Conservation (phyloP, 2,329 filamentous ascomycete species). For the Penicillium italicum region DNA sequence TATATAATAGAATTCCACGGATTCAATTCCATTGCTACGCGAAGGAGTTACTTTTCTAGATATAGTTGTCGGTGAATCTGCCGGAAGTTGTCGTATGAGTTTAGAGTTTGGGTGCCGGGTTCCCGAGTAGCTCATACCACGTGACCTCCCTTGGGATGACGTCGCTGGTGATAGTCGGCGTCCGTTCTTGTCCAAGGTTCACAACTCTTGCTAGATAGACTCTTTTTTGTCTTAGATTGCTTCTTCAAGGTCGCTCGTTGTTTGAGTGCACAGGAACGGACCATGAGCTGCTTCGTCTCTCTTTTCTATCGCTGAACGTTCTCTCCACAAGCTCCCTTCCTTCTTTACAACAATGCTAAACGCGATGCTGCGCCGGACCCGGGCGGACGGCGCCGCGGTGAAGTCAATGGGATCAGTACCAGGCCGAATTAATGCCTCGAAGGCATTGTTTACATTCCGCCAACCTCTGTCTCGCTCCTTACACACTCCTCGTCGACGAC, state of each 20-base stretch:
- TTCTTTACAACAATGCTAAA: slow-evolving; percentile 26
- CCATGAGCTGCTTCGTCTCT: slow-evolving; percentile 8
- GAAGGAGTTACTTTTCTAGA: not conserved
- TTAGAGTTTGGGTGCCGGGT: not conserved
- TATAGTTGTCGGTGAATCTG: slow-evolving; percentile 8
- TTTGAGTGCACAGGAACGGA: slow-evolving; percentile 6
- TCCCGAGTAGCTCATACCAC: slow-evolving; percentile 7
- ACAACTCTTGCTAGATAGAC: not conserved
- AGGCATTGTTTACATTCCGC: slow-evolving; percentile 7
- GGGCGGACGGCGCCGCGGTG: slow-evolving; percentile 27
- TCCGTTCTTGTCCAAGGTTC: not conserved
- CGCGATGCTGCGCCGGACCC: slow-evolving; percentile 32
- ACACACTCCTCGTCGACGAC: slow-evolving; percentile 22
- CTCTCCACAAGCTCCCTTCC: slow-evolving; percentile 8
- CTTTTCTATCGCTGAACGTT: slow-evolving; percentile 10
- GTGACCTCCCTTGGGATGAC: slow-evolving; percentile 12
- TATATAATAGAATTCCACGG: slow-evolving; percentile 21
- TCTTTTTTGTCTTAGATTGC: slow-evolving; percentile 1
- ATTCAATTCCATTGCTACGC: slow-evolving; percentile 1
- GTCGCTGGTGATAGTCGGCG: not conserved
- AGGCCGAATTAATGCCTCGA: slow-evolving; percentile 20
- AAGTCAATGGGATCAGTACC: slow-evolving; percentile 26
- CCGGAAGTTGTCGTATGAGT: slow-evolving; percentile 3
- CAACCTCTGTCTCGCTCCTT: slow-evolving; percentile 19
- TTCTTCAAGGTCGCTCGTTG: slow-evolving; percentile 1